Evolutionary conservation across 192 early-diverging fungal genomes (phyloP), one percentile per base, ranked within the genome.

Genomic region (Linnemannia hyalina): DNA sequence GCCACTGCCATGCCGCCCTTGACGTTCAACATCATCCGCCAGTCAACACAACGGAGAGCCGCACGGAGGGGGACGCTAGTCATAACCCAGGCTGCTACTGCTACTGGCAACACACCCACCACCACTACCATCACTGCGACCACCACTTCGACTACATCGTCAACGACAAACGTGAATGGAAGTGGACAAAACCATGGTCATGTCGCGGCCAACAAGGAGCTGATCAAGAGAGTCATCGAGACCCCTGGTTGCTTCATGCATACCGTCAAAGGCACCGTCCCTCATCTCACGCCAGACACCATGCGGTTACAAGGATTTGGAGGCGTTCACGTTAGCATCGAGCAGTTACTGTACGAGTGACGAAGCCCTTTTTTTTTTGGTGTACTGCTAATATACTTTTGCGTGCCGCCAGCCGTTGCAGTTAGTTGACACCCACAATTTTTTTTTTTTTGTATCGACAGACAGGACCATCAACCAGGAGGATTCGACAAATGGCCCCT

Each of bases 191-290:
- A 29, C 15, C 60, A 9, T 32, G 22, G 5, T 4, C 49, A 52
- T 52, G 49, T 52, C 49, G 49, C 16, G 20, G 49, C 18, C 49
- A 52, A 41, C 22, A 69, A 63, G 8, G 26, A 18, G 11, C 46
- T 40, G 26, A 65, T 29, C 35, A 86, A 78, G 54, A 26, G 84
- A 60, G 63, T 75, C 57, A 86, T 86, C 36, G 82, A 88, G 63
- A 93, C 92, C 16, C 92, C 92, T 38, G 91, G 90, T 44, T 92
- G 88, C 85, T 76, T 93, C 20, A 83, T 89, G 54, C 90, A 92
- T 69, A 89, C 91, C 13, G 71, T 89, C 68, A 89, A 88, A 42
- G 92, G 92, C 29, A 87, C 90, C 9, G 91, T 93, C 20, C 90
- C 90, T 29, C 92, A 93, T 76, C 81, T 93, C 73, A 90, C 92